Conservation (phyloP, 78 protist genomes). For the Salpingoeca rosetta region DNA sequence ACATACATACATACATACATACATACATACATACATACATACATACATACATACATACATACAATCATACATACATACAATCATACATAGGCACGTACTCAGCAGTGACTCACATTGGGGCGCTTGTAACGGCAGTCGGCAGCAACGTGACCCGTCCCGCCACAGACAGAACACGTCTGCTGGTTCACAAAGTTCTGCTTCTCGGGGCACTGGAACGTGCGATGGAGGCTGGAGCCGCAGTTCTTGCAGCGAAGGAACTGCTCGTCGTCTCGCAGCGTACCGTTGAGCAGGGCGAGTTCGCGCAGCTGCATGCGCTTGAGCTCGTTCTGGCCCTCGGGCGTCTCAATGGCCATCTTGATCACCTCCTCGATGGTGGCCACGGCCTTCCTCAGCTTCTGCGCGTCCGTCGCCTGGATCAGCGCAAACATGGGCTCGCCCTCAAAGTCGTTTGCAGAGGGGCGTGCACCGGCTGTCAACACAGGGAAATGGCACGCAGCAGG, state of each 20-base stretch:
- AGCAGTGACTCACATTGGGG: background rate
- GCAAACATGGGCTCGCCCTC: slow-evolving; percentile 75
- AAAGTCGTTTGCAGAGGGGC: slow-evolving; percentile 18
- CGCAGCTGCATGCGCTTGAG: slow-evolving; percentile 72
- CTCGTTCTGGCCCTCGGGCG: slow-evolving; percentile 70
- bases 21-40: background rate
- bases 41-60: background rate
- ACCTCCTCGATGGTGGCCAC: slow-evolving; percentile 37
- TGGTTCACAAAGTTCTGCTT: background rate
- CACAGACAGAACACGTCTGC: slow-evolving; percentile 12
- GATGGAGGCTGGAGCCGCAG: slow-evolving; percentile 17
- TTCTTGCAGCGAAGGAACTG: background rate
- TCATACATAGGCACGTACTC: background rate
- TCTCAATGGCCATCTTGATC: slow-evolving; percentile 38
- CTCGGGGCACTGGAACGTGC: slow-evolving; percentile 28
- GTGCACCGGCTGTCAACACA: no score
- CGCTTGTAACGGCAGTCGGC: slow-evolving; percentile 7
- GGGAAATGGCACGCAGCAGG: no score
- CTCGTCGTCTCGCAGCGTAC: slow-evolving; percentile 57
- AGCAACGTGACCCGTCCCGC: slow-evolving; percentile 29
- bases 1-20: background rate
- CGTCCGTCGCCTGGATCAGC: slow-evolving; percentile 50
- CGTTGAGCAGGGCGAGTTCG: slow-evolving; percentile 77
- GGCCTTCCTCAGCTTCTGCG: slow-evolving; percentile 55
- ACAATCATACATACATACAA: background rate